phyloP scores from a whole-genome alignment of 495 filamentous ascomycete species.

The Pseudoneurospora amorphoporcata region DNA sequence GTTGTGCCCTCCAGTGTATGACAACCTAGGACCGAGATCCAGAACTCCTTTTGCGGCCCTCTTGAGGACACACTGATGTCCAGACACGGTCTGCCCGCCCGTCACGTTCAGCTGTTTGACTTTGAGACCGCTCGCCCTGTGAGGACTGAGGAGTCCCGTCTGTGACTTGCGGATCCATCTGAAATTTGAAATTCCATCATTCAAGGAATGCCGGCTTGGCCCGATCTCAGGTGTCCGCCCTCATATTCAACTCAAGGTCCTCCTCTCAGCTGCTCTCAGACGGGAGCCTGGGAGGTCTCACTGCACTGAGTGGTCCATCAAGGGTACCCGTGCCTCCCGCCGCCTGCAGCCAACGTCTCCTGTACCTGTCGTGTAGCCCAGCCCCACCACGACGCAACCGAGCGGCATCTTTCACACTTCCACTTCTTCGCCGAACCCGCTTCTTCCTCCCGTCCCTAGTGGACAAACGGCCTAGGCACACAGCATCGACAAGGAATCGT shows the following conservation, averaged over 20 bases:
- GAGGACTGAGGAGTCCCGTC: not conserved
- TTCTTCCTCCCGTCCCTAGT: not conserved
- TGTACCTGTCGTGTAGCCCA: constrained; percentile 15
- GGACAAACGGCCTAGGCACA: not conserved
- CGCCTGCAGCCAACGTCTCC: constrained; percentile 9
- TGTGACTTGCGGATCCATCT: not conserved
- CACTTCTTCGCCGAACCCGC: not conserved
- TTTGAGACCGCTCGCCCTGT: not conserved
- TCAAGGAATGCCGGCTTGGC: not conserved
- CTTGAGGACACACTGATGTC: not conserved
- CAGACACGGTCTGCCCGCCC: not conserved
- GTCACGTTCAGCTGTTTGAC: not conserved
- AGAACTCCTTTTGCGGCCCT: not conserved
- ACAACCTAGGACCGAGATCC: not conserved
- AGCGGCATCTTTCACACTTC: not conserved
- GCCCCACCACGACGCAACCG: constrained; percentile 13
- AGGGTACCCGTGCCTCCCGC: constrained; percentile 11
- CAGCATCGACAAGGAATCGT: not conserved
- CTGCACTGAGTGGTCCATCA: not conserved
- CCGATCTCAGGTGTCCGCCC: not conserved
- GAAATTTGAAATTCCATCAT: not conserved
- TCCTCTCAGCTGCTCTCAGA: not conserved
- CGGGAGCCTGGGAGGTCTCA: not conserved
- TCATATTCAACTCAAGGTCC: not conserved
- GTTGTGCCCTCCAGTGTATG: not conserved